These are phyloP conservation scores for Geotrichum candidum DNA, from an alignment of 1,139 yeast species.

Conservation along the genomic window DNA sequence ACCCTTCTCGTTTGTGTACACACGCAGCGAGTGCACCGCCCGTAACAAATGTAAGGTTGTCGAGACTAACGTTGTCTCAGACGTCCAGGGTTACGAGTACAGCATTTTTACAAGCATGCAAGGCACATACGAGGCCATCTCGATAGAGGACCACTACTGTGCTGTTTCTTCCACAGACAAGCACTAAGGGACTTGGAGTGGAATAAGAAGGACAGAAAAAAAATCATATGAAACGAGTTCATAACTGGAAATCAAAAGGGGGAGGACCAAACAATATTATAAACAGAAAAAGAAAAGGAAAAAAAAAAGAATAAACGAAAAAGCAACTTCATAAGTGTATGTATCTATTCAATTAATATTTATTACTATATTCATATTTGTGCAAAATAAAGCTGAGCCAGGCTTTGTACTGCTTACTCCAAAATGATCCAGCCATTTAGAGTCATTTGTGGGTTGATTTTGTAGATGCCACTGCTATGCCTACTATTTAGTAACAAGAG, in stretches of 20 bases:
- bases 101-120: conserved; percentile 73
- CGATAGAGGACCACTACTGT: conserved; percentile 78
- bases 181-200: background rate
- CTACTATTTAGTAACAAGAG: background rate
- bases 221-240: background rate
- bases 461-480: background rate
- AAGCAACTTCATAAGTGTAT: background rate
- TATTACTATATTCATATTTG: background rate
- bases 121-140: conserved; percentile 91
- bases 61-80: conserved; percentile 70
- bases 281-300: background rate
- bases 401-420: background rate
- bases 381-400: background rate
- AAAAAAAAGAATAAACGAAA: too few relatives aligned
- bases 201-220: background rate
- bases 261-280: background rate
- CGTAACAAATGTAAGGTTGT: conserved; percentile 47
- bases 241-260: background rate
- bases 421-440: background rate
- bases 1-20: conserved; percentile 50
- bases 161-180: conserved; percentile 31
- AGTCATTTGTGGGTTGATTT: background rate
- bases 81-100: conserved; percentile 63
- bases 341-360: background rate
- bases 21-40: conserved; percentile 43